Conservation (phyloP, 345 rosid genomes). For the Eucalyptus paniculata region DNA sequence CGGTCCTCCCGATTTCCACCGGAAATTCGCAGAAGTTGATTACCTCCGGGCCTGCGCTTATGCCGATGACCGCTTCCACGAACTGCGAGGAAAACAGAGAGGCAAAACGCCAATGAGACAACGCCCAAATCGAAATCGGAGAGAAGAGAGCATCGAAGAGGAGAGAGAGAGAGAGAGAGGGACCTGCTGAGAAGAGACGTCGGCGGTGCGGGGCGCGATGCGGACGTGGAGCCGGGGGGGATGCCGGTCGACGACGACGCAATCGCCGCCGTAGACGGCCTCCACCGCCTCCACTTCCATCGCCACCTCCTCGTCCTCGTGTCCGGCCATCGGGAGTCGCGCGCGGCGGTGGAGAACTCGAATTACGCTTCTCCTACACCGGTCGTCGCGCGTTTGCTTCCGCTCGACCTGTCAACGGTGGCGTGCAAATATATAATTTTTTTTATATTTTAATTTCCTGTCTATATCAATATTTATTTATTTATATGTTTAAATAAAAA, state of each 20-base stretch:
- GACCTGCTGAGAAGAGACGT: slow-evolving; percentile 89
- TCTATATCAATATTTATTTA: not conserved
- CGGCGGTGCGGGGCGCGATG: slow-evolving; percentile 81
- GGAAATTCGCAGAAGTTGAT: not conserved
- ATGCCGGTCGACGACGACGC: slow-evolving; percentile 34
- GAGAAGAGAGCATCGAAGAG: not conserved
- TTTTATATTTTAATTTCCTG: not conserved
- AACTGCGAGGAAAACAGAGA: slow-evolving; percentile 34
- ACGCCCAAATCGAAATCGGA: not conserved
- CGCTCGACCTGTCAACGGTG: not conserved
- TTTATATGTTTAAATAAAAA: not conserved
- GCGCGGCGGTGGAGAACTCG: not conserved
- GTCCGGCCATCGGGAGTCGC: slow-evolving; percentile 1
- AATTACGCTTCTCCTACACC: not conserved
- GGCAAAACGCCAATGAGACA: not conserved
- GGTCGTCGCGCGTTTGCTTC: not conserved
- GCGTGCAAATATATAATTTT: not conserved
- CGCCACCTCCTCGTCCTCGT: slow-evolving; percentile 48
- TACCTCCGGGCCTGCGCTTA: slow-evolving; percentile 57
- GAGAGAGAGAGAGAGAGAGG: not conserved
- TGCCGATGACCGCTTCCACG: slow-evolving; percentile 68
- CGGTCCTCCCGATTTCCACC: not conserved
- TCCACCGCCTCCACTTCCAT: slow-evolving; percentile 73
- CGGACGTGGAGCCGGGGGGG: slow-evolving; percentile 67
- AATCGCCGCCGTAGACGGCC: slow-evolving; percentile 70